A percentile compares a stretch with the other conserved stretches of the same genome.
Evolutionary conservation across 108 stramenopile genomes (phyloP).

Genomic region (Nitzschia sp.): DNA sequence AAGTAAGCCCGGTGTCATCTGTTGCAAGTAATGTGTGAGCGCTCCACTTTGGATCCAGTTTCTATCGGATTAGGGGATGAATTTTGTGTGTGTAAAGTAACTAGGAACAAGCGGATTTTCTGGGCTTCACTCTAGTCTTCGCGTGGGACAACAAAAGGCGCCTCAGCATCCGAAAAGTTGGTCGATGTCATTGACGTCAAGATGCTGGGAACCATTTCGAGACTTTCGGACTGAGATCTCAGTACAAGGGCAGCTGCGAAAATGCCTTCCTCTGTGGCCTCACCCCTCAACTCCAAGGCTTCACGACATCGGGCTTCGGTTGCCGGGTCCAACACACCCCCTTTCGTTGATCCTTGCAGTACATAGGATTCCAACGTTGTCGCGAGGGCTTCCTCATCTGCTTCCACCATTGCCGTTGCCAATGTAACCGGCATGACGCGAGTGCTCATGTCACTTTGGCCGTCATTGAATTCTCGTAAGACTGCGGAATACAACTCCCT

Average conservation of each 20-base stretch:
- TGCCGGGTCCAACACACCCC: constrained; percentile 27
- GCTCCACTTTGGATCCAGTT: no score
- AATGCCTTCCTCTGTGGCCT: constrained; percentile 43
- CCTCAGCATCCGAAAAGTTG: no score
- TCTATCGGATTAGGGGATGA: no score
- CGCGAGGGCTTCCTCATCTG: constrained; percentile 43
- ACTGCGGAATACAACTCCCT: constrained; percentile 52
- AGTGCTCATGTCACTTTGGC: not conserved
- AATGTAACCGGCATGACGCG: constrained; percentile 18
- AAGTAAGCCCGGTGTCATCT: no score
- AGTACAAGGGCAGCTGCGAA: constrained; percentile 27
- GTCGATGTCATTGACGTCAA: not conserved
- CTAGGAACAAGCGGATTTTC: no score
- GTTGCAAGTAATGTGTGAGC: no score
- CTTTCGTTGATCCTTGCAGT: no score
- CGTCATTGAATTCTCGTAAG: not conserved
- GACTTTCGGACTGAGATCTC: not conserved
- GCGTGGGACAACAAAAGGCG: no score
- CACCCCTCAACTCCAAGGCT: constrained; percentile 49
- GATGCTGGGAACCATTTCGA: not conserved
- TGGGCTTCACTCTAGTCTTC: no score
- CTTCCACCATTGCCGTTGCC: constrained; percentile 45
- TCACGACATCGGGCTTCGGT: constrained; percentile 64
- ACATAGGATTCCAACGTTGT: not conserved
- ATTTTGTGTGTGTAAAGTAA: no score